phyloP scores from a whole-genome alignment of 331 rosid species.

The Malus hybrid region DNA sequence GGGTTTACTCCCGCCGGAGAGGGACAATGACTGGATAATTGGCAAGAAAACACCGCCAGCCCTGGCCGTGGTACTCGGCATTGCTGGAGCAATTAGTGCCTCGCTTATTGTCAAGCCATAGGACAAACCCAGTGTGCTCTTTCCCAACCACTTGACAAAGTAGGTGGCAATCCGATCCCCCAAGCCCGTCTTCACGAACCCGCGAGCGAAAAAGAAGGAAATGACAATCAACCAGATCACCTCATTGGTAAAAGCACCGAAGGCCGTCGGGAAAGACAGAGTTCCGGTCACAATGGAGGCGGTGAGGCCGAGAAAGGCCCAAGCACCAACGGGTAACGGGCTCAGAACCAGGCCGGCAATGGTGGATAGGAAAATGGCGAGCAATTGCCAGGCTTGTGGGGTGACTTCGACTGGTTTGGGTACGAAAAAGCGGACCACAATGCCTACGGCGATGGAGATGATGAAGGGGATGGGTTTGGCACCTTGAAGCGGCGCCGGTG shows the following conservation, averaged over 20 bases:
- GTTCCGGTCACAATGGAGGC: constrained; percentile 57
- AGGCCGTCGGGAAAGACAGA: constrained; percentile 59
- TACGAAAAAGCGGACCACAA: constrained; percentile 53
- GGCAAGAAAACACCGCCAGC: constrained; percentile 98
- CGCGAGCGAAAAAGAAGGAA: constrained; percentile 96
- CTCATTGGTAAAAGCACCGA: constrained; percentile 80
- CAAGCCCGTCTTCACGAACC: constrained; percentile 86
- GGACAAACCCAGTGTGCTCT: constrained; percentile 78
- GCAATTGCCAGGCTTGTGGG: constrained; percentile 83
- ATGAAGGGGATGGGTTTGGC: constrained; percentile 59
- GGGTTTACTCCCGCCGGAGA: constrained; percentile 78
- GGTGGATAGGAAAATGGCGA: constrained; percentile 78
- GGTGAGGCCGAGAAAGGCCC: constrained; percentile 87
- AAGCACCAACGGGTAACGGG: constrained; percentile 94
- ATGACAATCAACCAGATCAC: constrained; percentile 96
- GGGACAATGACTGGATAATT: constrained; percentile 71
- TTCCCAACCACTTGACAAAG: constrained; percentile 86
- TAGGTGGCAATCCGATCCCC: constrained; percentile 91
- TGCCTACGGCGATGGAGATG: constrained; percentile 52
- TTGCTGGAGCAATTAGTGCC: constrained; percentile 87
- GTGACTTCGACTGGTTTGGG: constrained; percentile 75
- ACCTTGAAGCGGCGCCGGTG: constrained; percentile 29
- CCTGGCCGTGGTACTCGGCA: constrained; percentile 97
- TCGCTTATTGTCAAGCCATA: constrained; percentile 85
- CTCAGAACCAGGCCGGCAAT: constrained; percentile 81